Base-by-base conservation (phyloP, 139 green algal species). In the Edaphochlamys debaryana region DNA sequence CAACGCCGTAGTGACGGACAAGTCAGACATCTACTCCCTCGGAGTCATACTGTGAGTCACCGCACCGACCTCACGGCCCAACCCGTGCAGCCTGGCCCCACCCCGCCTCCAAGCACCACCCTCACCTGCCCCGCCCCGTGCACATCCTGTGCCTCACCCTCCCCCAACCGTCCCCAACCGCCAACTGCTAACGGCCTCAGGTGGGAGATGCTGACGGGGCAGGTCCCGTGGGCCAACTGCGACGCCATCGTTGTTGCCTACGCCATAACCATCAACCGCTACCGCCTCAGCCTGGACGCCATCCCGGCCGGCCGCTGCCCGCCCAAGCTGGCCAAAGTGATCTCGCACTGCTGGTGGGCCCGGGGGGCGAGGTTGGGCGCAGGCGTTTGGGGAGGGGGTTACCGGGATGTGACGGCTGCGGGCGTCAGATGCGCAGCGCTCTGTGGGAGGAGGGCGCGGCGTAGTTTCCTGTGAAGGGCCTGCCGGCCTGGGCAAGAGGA, bases 121-220 rank as follows among this genome's bases (percentile, higher is more conserved):
- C 38, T 17, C 11, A 54, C 15, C 11, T 54, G 15, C 48, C 48
- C 9, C 11, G 15, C 48, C 48, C 9, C 48, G 48, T 54, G 11
- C 15, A 9, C 48, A 15, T 54, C 11, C 15, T 54, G 48, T 15
- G 48, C 27, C 30, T 67, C 11, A 7, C 5, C 5, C 27, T 37
- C 5, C 6, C 6, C 30, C 29, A 17, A 5, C 8, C 60, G 11
- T 37, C 29, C 29, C 29, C 30, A 20, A 7, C 60, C 6, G 30
- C 23, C n/a, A n/a, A n/a, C n/a, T n/a, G 20, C 72, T 69, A 54
- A 54, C 40, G 72, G 68, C 22, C 52, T 79, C 11, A 34, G 68
- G 52, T 79, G 72, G 72, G 72, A 80, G 73, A 69, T 80, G 73
- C 73, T 80, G 73, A 58, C 25, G 3, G 73, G 73, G 29, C 9